Conservation (phyloP, 2,329 filamentous ascomycete species). For the Xylaria sp. region DNA sequence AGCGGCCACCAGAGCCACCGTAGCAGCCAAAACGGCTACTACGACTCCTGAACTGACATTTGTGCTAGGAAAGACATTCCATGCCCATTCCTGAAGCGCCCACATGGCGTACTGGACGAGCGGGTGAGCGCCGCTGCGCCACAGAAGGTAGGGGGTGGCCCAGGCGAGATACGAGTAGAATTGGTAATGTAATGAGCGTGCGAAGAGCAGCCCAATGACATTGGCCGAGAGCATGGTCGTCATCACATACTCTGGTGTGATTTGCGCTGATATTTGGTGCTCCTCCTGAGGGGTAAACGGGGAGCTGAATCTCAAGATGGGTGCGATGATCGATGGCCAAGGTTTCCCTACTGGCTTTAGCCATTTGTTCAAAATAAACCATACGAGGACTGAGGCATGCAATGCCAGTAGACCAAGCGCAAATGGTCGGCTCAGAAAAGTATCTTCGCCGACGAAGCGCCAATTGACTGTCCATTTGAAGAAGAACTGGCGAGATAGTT, state of each 20-base stretch:
- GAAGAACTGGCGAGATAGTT: slow-evolving; percentile 89
- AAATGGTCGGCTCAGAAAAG: slow-evolving; percentile 78
- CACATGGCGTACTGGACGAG: slow-evolving; percentile 75
- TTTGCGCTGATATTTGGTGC: slow-evolving; percentile 63
- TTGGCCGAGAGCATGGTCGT: slow-evolving; percentile 81
- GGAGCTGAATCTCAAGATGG: slow-evolving; percentile 56
- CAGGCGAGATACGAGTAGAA: slow-evolving; percentile 94
- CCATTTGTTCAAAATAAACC: slow-evolving; percentile 78
- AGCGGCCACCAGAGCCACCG: slow-evolving; percentile 68
- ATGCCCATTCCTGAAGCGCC: slow-evolving; percentile 87
- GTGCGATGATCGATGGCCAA: slow-evolving; percentile 63
- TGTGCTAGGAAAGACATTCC: slow-evolving; percentile 92
- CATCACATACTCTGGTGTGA: slow-evolving; percentile 79
- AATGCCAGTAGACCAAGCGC: slow-evolving; percentile 72
- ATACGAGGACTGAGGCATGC: slow-evolving; percentile 72
- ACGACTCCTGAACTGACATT: slow-evolving; percentile 67
- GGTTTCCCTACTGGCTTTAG: slow-evolving; percentile 72
- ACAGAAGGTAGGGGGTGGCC: slow-evolving; percentile 88
- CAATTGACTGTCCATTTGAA: slow-evolving; percentile 99
- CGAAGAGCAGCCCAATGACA: slow-evolving; percentile 83
- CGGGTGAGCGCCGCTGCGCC: slow-evolving; percentile 78
- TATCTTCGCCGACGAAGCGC: slow-evolving; percentile 88
- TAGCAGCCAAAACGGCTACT: slow-evolving; percentile 75
- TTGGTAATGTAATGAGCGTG: slow-evolving; percentile 91
- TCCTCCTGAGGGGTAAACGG: slow-evolving; percentile 66